Base-by-base conservation (phyloP, 176 grass and related monocot genomes). In the Lolium multiflorum region DNA sequence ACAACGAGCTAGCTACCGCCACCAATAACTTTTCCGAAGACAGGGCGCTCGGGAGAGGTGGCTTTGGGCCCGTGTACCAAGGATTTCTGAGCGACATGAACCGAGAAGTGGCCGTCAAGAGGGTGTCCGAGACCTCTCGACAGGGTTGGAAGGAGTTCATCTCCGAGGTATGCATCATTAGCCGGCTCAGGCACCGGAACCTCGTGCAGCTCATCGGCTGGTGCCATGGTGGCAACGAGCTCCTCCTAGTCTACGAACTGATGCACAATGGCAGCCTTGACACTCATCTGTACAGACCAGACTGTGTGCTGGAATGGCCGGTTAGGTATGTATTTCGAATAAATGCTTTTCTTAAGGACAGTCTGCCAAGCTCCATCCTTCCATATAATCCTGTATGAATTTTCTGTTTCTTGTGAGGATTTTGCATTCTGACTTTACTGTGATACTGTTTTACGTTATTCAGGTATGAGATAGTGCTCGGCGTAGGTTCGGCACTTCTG, bases 181-280 rank as follows among this genome's bases (percentile, higher is more conserved):
- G 41, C 6, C 41, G 7, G 4, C 41, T 43, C 41, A 43, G 41
- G 41, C 41, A 43, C 1, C 41, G 41, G 41, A 90, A 93, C 66
- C 86, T 93, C 0, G 88, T 95, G 14, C 88, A 43, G 55, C 83
- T 95, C 16, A 22, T 87, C 9, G 84, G 91, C 21, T 93, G 89
- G 89, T 93, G 84, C 86, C 83, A 91, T 3, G 31, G 31, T 3
- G 31, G 31, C 31, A 3, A 35, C 31, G 31, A 35, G 31, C 31
- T 35, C 2, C 31, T 35, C 31, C 31, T 35, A 3, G 31, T 35
- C 3, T 35, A 35, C 3, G 31, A 35, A 3, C 3, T 35, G 31
- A 35, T 35, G 31, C 31, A 35, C 3, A 35, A 35, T 3, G 31
- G 2, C 3, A 35, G 31, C 31, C 31, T 35, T 3, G 31, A 35